These are phyloP conservation scores for Fusarium sacchari DNA, from an alignment of 2,329 filamentous ascomycete species.

Conservation along the genomic window DNA sequence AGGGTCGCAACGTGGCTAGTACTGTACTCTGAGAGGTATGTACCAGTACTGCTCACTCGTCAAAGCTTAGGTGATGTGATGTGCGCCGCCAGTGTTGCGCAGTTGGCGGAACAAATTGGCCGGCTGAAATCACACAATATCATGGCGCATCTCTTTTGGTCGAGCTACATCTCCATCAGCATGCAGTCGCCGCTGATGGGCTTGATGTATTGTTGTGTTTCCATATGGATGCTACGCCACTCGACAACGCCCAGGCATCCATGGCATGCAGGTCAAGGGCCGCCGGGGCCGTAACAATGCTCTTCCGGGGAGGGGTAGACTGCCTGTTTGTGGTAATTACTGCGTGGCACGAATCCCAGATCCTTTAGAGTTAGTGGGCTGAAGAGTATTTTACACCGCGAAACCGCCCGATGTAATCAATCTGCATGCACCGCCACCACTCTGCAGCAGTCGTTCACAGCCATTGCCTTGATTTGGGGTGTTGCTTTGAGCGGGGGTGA, in stretches of 20 bases:
- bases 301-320: neutral
- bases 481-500: neutral
- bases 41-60: no score
- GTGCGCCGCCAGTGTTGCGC: neutral
- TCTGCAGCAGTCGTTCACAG: neutral
- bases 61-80: no score
- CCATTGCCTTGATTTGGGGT: neutral
- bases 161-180: neutral
- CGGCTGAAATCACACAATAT: neutral
- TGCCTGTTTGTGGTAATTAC: constrained; percentile 1
- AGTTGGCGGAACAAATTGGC: neutral
- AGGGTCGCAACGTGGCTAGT: constrained; percentile 10
- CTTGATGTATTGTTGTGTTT: neutral
- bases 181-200: neutral
- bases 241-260: neutral
- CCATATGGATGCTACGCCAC: constrained; percentile 14
- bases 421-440: constrained; percentile 12
- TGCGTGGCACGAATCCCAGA: neutral
- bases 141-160: neutral
- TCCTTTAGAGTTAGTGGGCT: neutral
- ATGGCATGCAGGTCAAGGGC: neutral
- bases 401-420: neutral
- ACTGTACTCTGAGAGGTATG: no score
- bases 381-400: constrained; percentile 1
- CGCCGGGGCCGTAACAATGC: constrained; percentile 9